Conservation (phyloP, 768 basidiomycete genomes). For the Leccinum subgranulosum region DNA sequence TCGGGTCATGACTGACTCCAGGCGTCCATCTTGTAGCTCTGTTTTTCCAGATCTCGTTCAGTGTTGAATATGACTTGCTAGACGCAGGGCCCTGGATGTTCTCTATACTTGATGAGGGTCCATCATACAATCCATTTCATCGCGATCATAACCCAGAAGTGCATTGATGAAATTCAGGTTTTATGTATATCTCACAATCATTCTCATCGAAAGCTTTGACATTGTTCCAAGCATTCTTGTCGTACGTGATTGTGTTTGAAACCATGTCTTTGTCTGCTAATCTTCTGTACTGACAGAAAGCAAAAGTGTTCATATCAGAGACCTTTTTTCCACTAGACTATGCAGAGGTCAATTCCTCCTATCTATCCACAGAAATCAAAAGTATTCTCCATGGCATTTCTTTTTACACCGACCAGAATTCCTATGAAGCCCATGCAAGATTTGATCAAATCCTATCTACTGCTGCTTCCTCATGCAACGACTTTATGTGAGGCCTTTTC, state of each 20-base stretch:
- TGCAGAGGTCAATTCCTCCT: slow-evolving; percentile 38
- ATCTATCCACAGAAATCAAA: slow-evolving; percentile 45
- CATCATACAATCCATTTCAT: slow-evolving; percentile 17
- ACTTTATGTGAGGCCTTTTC: slow-evolving; percentile 45
- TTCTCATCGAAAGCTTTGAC: neutral
- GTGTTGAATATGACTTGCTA: slow-evolving; percentile 41
- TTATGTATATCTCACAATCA: slow-evolving; percentile 4
- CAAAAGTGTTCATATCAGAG: slow-evolving; percentile 8
- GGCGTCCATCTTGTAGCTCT: slow-evolving; percentile 36
- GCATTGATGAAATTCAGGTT: slow-evolving; percentile 9
- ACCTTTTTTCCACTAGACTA: slow-evolving; percentile 8
- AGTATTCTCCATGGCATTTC: slow-evolving; percentile 42
- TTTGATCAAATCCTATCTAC: slow-evolving; percentile 45
- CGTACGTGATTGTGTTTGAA: slow-evolving; percentile 26
- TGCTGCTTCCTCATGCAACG: slow-evolving; percentile 40
- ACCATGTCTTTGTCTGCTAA: neutral
- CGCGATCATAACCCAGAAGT: slow-evolving; percentile 54
- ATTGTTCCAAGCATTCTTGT: slow-evolving; percentile 39
- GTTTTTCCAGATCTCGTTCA: slow-evolving; percentile 18
- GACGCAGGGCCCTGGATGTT: slow-evolving; percentile 32
- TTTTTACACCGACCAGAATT: slow-evolving; percentile 40
- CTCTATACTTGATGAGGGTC: slow-evolving; percentile 42
- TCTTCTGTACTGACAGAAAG: neutral
- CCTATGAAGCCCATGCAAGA: slow-evolving; percentile 32
- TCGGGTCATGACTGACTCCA: slow-evolving; percentile 25